Percentiles rank a stretch among this genome's conserved stretches.
Conservation (phyloP, 305 asterid species). For the Salvia sclarea region DNA sequence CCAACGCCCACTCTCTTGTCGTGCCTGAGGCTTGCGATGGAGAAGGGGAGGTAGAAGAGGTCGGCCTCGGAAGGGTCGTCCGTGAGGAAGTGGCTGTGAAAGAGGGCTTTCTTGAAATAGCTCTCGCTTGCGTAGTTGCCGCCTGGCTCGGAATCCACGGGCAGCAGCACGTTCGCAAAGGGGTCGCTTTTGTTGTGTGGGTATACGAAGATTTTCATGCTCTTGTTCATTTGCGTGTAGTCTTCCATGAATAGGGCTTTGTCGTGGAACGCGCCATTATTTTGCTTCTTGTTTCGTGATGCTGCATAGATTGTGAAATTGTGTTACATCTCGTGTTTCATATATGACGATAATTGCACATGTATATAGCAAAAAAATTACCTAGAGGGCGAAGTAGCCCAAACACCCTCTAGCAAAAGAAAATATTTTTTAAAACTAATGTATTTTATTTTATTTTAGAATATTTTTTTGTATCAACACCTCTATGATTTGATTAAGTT, state of each 20-base stretch:
- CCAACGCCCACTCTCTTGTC: slow-evolving; percentile 71
- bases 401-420: too few relatives aligned
- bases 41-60: slow-evolving; percentile 84
- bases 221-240: slow-evolving; percentile 68
- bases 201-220: slow-evolving; percentile 60
- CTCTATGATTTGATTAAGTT: too few relatives aligned
- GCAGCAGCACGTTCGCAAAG: slow-evolving; percentile 66
- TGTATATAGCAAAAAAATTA: too few relatives aligned
- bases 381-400: too few relatives aligned
- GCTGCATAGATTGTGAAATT: neutral
- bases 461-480: too few relatives aligned
- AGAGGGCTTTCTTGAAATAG: slow-evolving; percentile 74
- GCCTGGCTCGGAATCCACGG: slow-evolving; percentile 41
- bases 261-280: slow-evolving; percentile 51
- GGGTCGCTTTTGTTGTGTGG: slow-evolving; percentile 59
- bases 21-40: slow-evolving; percentile 67
- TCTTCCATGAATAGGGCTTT: slow-evolving; percentile 47
- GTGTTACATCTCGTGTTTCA: too few relatives aligned
- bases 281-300: neutral
- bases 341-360: too few relatives aligned
- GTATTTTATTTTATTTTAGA: too few relatives aligned
- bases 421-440: too few relatives aligned
- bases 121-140: slow-evolving; percentile 97
- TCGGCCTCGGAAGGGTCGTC: slow-evolving; percentile 63
- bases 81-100: slow-evolving; percentile 67